Conservation (phyloP, 192 early-diverging fungal genomes). For the Gamsiella multidivaricata region DNA sequence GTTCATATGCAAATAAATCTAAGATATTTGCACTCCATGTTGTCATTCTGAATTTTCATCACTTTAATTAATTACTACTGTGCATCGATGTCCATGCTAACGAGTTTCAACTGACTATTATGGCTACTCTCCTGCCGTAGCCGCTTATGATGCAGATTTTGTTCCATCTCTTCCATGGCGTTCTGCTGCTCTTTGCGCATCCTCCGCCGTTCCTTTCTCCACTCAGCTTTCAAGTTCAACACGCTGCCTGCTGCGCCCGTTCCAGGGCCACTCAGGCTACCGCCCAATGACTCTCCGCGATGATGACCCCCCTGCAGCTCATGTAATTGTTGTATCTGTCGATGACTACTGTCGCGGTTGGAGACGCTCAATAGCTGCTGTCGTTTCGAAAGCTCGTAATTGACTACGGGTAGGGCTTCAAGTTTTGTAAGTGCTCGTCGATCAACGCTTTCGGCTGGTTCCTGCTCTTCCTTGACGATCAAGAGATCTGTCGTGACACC, state of each 20-base stretch:
- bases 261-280: neutral
- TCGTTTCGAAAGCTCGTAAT: constrained; percentile 36
- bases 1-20: too few relatives aligned
- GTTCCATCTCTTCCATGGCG: constrained; percentile 31
- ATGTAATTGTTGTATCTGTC: neutral
- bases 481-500: constrained; percentile 11
- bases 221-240: constrained; percentile 15
- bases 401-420: constrained; percentile 46
- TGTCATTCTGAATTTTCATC: too few relatives aligned
- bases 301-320: constrained; percentile 16
- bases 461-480: constrained; percentile 36
- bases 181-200: constrained; percentile 25
- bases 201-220: constrained; percentile 41
- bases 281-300: constrained; percentile 14
- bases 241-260: neutral
- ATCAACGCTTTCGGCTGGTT: constrained; percentile 21
- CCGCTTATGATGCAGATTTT: constrained; percentile 32
- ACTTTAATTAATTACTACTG: neutral
- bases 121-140: constrained; percentile 28
- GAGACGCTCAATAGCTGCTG: constrained; percentile 23
- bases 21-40: too few relatives aligned
- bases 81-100: constrained; percentile 46
- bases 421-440: constrained; percentile 17
- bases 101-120: constrained; percentile 14
- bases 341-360: constrained; percentile 6